phyloP scores from a whole-genome alignment of 2,329 filamentous ascomycete genomes.

The Fusarium torreyae region DNA sequence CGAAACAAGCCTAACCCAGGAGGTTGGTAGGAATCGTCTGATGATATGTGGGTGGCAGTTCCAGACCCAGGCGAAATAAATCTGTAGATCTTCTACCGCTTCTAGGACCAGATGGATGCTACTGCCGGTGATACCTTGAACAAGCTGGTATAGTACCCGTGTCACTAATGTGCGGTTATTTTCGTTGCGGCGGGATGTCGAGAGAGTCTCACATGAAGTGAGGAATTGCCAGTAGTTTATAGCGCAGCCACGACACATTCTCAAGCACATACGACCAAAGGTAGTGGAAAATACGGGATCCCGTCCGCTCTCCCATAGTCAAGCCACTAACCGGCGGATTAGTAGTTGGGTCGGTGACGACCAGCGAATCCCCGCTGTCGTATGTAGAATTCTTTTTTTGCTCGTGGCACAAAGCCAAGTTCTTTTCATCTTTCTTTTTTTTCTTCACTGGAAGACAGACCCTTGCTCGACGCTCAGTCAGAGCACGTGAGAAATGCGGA shows the following conservation, averaged over 20 bases:
- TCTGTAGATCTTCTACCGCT: no score
- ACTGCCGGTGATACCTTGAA: no score
- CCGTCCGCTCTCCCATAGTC: constrained; percentile 38
- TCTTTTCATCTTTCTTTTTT: background rate
- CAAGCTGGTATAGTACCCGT: no score
- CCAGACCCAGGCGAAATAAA: no score
- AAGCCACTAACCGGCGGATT: constrained; percentile 35
- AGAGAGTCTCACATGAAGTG: no score
- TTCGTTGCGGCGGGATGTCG: no score
- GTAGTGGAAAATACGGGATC: constrained; percentile 37
- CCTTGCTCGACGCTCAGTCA: no score
- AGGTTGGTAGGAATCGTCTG: no score
- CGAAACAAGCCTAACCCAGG: background rate
- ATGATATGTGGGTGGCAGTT: no score
- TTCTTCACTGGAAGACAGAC: background rate
- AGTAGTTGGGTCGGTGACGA: constrained; percentile 40
- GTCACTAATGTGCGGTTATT: no score
- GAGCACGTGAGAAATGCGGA: background rate
- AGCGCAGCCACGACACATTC: rapidly evolving
- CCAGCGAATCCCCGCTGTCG: constrained; percentile 38
- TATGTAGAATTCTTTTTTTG: constrained; percentile 13
- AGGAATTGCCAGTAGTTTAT: background rate
- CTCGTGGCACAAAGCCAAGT: background rate
- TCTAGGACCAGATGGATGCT: no score
- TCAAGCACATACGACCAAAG: constrained; percentile 30